phyloP scores from a whole-genome alignment of 805 yeast species.

The Wickerhamomyces chaumierensis region DNA sequence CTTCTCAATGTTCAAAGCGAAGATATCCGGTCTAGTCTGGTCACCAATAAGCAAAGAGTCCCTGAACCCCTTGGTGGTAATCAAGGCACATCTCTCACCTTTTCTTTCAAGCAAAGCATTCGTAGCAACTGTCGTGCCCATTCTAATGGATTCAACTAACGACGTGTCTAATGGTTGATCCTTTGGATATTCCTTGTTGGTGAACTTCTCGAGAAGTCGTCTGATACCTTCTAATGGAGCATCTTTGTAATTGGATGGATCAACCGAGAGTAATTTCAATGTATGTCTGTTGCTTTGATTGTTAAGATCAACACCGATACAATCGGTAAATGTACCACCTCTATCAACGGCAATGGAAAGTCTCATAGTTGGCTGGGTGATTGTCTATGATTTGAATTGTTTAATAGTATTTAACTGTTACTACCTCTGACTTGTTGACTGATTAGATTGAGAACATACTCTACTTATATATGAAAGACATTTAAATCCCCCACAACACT shows the following conservation, averaged over 20 bases:
- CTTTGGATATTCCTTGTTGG: slow-evolving; percentile 44
- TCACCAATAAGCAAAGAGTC: slow-evolving; percentile 81
- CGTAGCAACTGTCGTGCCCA: slow-evolving; percentile 96
- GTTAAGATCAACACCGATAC: slow-evolving; percentile 40
- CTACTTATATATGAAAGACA: too few species aligned
- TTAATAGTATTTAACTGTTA: too few species aligned
- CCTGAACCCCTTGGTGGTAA: slow-evolving; percentile 82
- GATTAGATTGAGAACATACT: too few species aligned
- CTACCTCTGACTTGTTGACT: too few species aligned
- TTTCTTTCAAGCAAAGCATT: slow-evolving; percentile 88
- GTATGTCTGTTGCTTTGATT: slow-evolving; percentile 24
- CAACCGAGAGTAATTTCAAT: slow-evolving; percentile 77
- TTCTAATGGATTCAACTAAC: slow-evolving; percentile 55
- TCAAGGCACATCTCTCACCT: slow-evolving; percentile 78
- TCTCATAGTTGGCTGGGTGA: background rate
- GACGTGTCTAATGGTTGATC: slow-evolving; percentile 50
- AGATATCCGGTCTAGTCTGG: slow-evolving; percentile 84
- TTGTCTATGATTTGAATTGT: background rate
- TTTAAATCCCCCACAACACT: too few species aligned
- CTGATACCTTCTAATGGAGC: slow-evolving; percentile 92
- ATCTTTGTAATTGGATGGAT: slow-evolving; percentile 77
- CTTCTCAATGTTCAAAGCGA: slow-evolving; percentile 67
- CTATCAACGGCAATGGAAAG: slow-evolving; percentile 35
- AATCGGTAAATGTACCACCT: slow-evolving; percentile 87
- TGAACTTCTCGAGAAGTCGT: slow-evolving; percentile 53